Percentiles rank a stretch among this genome's conserved stretches.
phyloP scores from a whole-genome alignment of 371 early-diverging fungal species.

The Entomophthora muscae region DNA sequence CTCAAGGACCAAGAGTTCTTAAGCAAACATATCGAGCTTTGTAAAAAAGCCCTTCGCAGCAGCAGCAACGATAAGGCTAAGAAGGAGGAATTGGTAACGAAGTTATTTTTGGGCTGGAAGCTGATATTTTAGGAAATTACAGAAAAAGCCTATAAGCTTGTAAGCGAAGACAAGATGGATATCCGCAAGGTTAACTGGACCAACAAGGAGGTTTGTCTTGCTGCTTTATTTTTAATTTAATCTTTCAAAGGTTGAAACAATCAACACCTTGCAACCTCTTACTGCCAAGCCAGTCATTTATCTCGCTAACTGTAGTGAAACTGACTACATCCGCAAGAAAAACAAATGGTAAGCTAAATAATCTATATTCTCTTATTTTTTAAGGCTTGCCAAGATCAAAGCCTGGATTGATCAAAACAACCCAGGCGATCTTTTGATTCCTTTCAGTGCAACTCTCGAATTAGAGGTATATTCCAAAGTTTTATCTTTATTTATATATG shows the following conservation, averaged over 20 bases:
- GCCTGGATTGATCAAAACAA: slow-evolving; percentile 81
- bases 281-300: slow-evolving; percentile 91
- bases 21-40: slow-evolving; percentile 34
- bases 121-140: slow-evolving; percentile 14
- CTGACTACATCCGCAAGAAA: slow-evolving; percentile 52
- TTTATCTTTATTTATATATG: neutral
- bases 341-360: slow-evolving; percentile 30
- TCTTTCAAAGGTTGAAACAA: slow-evolving; percentile 32
- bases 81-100: slow-evolving; percentile 58
- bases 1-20: slow-evolving; percentile 75
- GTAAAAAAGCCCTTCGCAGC: slow-evolving; percentile 46
- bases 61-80: slow-evolving; percentile 65
- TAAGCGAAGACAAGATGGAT: slow-evolving; percentile 27
- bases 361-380: neutral
- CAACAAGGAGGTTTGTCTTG: slow-evolving; percentile 21
- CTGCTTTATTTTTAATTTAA: neutral
- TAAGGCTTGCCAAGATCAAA: slow-evolving; percentile 59
- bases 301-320: slow-evolving; percentile 67
- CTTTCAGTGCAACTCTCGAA: slow-evolving; percentile 78
- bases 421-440: slow-evolving; percentile 76
- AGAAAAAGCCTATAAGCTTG: slow-evolving; percentile 23
- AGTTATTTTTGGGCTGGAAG: neutral
- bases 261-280: slow-evolving; percentile 65
- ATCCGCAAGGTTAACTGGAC: slow-evolving; percentile 35
- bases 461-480: slow-evolving; percentile 9